Evolutionary conservation across 2,329 filamentous ascomycete genomes (phyloP), one percentile per base, ranked within the genome.

Genomic region (Trichoderma citrinoviride): DNA sequence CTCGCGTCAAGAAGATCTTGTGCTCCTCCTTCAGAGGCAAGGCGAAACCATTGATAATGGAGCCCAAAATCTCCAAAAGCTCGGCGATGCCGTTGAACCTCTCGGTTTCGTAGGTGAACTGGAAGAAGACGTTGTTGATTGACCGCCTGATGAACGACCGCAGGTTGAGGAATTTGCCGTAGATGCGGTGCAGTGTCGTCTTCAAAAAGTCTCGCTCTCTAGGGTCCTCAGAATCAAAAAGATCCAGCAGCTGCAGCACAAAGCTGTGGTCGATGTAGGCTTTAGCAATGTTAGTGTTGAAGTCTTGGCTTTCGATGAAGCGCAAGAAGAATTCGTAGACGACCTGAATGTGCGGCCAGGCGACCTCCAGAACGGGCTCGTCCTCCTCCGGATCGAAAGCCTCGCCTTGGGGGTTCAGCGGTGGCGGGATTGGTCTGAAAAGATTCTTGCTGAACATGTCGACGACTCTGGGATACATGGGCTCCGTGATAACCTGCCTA

Each of bases 91-190:
- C 95, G 73, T 99, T 99, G 82, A 99, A 98, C 66, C 95, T 87
- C 78, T 99, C 95, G 4, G 95, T 99, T 79, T 99, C 95, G 77
- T 99, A 99, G 67, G 93, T 93, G 78, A 99, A 99, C 76, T 99
- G 95, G 85, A 99, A 99, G 81, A 99, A 99, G 72, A 99, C 95
- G 74, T 99, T 98, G 86, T 99, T 99, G 85, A 99, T 99, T 64
- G 95, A 99, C 72, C 95, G 88, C 74, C 95, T 87, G 74, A 99
- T 99, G 78, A 96, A 99, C 33, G 95, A 98, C 67, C 95, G 90
- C 68, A 99, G 84, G 77, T 99, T 99, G 72, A 99, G 85, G 79
- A 99, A 99, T 81, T 99, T 99, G 74, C 95, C 95, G 75, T 99
- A 99, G 75, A 99, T 99, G 68, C 95, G 88, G 79, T 99, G 95